These are phyloP conservation scores for Prorocentrum cordatum DNA, from an alignment of 169 alveolate species.

Conservation along the genomic window DNA sequence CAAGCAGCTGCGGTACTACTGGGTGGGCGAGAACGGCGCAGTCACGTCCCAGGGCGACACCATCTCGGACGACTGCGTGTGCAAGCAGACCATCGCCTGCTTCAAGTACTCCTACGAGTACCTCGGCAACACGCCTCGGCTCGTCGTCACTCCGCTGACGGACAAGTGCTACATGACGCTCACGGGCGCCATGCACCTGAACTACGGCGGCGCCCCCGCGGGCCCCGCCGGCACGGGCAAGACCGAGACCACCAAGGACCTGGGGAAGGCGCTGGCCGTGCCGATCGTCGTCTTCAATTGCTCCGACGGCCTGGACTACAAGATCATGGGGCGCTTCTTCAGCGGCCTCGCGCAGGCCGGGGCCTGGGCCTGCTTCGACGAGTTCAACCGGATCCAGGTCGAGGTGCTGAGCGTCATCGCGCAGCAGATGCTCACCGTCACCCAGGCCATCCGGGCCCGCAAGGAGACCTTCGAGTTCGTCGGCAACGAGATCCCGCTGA, in stretches of 20 bases:
- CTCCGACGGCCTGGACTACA: slow-evolving; percentile 73
- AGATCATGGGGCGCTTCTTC: slow-evolving; percentile 90
- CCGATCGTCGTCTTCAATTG: slow-evolving; percentile 92
- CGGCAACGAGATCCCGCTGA: slow-evolving; percentile 85
- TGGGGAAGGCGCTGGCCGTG: slow-evolving; percentile 90
- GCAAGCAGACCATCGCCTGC: slow-evolving; percentile 83
- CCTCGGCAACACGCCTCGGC: slow-evolving; percentile 90
- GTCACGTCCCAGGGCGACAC: slow-evolving; percentile 37
- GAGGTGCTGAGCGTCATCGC: slow-evolving; percentile 90
- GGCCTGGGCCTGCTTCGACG: slow-evolving; percentile 97
- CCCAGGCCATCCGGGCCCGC: slow-evolving; percentile 82
- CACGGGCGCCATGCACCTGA: slow-evolving; percentile 82
- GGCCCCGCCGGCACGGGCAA: slow-evolving; percentile 99
- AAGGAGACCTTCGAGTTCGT: slow-evolving; percentile 84
- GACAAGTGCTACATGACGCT: slow-evolving; percentile 94
- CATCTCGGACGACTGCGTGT: slow-evolving; percentile 74
- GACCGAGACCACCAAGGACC: slow-evolving; percentile 93
- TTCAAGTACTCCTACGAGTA: slow-evolving; percentile 88
- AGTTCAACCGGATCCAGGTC: slow-evolving; percentile 90
- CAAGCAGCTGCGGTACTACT: slow-evolving; percentile 88
- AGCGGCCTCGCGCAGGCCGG: slow-evolving; percentile 93
- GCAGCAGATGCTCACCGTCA: slow-evolving; percentile 82
- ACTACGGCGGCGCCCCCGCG: slow-evolving; percentile 96
- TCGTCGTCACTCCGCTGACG: slow-evolving; percentile 93
- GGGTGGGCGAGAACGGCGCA: slow-evolving; percentile 75